Conservation (phyloP, 2,329 filamentous ascomycete genomes). For the Berkeleyomyces rouxiae region DNA sequence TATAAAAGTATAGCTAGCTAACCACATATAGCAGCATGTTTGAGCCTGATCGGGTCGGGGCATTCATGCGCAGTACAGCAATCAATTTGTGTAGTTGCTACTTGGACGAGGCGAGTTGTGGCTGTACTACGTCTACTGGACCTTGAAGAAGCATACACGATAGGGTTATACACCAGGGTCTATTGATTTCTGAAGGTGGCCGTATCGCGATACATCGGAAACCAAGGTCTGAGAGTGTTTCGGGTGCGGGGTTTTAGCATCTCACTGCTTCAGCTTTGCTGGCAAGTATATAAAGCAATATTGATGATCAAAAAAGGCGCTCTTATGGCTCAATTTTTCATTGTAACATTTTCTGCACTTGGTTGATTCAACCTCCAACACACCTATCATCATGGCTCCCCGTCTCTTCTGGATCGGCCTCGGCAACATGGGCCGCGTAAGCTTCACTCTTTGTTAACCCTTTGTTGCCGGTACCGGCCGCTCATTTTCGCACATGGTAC, state of each 20-base stretch:
- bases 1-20: no score
- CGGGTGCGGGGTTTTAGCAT: neutral
- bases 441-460: constrained; percentile 16
- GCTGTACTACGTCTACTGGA: no score
- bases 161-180: neutral
- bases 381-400: constrained; percentile 18
- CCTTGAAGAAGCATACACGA: no score
- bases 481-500: constrained; percentile 5
- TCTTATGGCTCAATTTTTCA: no score
- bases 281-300: neutral
- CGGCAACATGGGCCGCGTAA: constrained; percentile 72
- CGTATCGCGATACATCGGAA: neutral
- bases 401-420: constrained; percentile 54
- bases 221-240: neutral
- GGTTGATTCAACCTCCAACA: neutral
- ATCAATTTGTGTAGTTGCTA: no score
- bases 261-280: neutral
- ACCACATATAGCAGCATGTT: no score
- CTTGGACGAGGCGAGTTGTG: no score
- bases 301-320: no score
- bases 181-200: neutral
- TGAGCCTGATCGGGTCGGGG: no score
- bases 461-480: neutral
- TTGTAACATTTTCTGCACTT: no score
- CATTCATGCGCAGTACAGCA: no score